A percentile compares a stretch with the other conserved stretches of the same genome.
These are phyloP conservation scores for Podaxis carcinomalis DNA, from an alignment of 768 basidiomycete species.

Conservation along the genomic window DNA sequence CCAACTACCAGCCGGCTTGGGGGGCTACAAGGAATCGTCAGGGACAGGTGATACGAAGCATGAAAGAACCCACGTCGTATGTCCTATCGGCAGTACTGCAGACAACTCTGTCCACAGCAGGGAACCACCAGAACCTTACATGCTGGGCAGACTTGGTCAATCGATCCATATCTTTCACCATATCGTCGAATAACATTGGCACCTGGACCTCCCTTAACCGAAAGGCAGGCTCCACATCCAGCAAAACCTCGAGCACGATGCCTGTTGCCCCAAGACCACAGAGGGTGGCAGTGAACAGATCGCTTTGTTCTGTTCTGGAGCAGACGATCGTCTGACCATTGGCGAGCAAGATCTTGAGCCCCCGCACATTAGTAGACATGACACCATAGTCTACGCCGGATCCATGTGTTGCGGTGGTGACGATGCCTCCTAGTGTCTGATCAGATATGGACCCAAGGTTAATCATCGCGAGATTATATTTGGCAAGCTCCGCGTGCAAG, in stretches of 20 bases:
- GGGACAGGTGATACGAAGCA: conserved; percentile 9
- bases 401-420: conserved; percentile 95
- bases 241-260: conserved; percentile 71
- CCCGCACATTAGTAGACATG: conserved; percentile 76
- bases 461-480: conserved; percentile 75
- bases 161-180: conserved; percentile 49
- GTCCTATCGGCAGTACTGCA: conserved; percentile 76
- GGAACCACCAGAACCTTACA: conserved; percentile 95
- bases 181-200: conserved; percentile 58
- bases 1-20: conserved; percentile 51
- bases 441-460: conserved; percentile 96
- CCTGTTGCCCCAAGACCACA: conserved; percentile 93
- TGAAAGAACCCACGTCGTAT: conserved; percentile 48
- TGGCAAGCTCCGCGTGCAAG: conserved; percentile 65
- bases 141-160: conserved; percentile 72
- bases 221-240: conserved; percentile 82
- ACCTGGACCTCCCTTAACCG: conserved; percentile 70
- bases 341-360: conserved; percentile 73
- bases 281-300: conserved; percentile 85
- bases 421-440: conserved; percentile 88
- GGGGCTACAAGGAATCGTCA: conserved; percentile 35
- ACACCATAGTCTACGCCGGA: conserved; percentile 77
- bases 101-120: conserved; percentile 67
- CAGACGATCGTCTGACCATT: conserved; percentile 68
- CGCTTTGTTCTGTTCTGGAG: conserved; percentile 55